Percentiles rank a stretch among this genome's conserved stretches.
These are phyloP conservation scores for Trametes coccinea DNA, from an alignment of 768 basidiomycete genomes.

Conservation along the genomic window DNA sequence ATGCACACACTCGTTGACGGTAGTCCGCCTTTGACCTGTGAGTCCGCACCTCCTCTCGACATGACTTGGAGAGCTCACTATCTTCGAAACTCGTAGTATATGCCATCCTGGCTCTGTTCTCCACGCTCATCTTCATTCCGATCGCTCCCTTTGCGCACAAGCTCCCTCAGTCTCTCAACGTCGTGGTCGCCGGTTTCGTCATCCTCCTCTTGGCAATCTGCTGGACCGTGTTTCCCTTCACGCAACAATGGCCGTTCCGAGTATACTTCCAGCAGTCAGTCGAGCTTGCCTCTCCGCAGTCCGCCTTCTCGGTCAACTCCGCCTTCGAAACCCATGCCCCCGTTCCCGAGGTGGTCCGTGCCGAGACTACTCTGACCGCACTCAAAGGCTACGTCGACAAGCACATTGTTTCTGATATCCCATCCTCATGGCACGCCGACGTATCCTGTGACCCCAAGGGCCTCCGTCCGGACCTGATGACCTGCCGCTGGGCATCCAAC, in stretches of 20 bases:
- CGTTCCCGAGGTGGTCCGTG: constrained; percentile 27
- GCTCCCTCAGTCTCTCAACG: constrained; percentile 41
- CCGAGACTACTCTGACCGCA: constrained; percentile 48
- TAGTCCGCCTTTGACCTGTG: constrained; percentile 48
- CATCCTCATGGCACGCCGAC: constrained; percentile 44
- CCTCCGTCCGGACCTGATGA: constrained; percentile 39
- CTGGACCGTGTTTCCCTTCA: constrained; percentile 59
- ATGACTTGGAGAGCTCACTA: not conserved
- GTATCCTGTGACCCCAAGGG: constrained; percentile 33
- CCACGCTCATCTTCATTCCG: constrained; percentile 56
- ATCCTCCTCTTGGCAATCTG: constrained; percentile 33
- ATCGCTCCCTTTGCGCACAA: constrained; percentile 65
- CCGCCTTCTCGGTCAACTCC: not conserved
- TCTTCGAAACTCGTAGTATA: constrained; percentile 45
- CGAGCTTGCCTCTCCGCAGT: constrained; percentile 34
- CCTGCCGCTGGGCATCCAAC: constrained; percentile 50
- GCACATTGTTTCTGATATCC: constrained; percentile 49
- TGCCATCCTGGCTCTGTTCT: constrained; percentile 42
- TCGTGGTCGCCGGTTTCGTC: constrained; percentile 42
- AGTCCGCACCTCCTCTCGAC: constrained; percentile 21
- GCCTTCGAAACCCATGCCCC: not conserved
- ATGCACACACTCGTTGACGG: constrained; percentile 67
- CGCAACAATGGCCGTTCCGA: constrained; percentile 59
- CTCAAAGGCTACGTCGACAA: constrained; percentile 44
- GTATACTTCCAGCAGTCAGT: constrained; percentile 70